Base-by-base conservation (phyloP, 192 early-diverging fungal genomes). In the Backusella westeae region DNA sequence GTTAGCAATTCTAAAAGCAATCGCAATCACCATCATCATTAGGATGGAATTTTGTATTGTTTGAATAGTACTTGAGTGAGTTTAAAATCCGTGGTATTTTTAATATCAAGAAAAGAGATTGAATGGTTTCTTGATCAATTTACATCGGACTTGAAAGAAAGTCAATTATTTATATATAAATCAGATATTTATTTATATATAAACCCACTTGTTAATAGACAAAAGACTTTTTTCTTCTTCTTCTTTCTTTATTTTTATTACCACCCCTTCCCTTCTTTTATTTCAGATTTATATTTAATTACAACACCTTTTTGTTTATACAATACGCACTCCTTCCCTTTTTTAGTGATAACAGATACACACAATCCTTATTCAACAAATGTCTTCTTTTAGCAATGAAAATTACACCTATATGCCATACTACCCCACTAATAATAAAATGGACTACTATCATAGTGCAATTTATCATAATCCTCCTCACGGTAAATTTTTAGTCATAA, bases 121-220 rank as follows among this genome's bases (percentile, higher is more conserved):
- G 56, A 63, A 29, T 63, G 56, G 56, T 63, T 63, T 63, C 26
- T 63, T 63, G 56, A 63, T 63, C 56, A 63, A 63, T 63, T 63
- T 63, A 63, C 12, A 63, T 63, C 56, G 56, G 56, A 63, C 56
- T 63, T 63, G 56, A 63, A 63, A 29, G 56, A 29, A 63, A 63
- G 53, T 59, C 21, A 59, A 59, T 59, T 59, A 59, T 59, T 10
- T 59, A 26, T 23, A 39, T 39, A 39, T 10, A 39, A 39, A 39
- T 39, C 9, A 59, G 9, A 12, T 23, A 26, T 9, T 12, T 63
- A 4, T 63, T 21, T 63, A 63, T 63, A 63, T 63, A 29, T 59
- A 59, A 49, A 49, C 46, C 19, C 19, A 49, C 19, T 49, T 19
- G 1, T 49, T 49, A 49, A 49, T n/a, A 49, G n/a, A 39, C 38